Base-by-base conservation (phyloP, 169 alveolate species). In the Eimeria sp. region DNA sequence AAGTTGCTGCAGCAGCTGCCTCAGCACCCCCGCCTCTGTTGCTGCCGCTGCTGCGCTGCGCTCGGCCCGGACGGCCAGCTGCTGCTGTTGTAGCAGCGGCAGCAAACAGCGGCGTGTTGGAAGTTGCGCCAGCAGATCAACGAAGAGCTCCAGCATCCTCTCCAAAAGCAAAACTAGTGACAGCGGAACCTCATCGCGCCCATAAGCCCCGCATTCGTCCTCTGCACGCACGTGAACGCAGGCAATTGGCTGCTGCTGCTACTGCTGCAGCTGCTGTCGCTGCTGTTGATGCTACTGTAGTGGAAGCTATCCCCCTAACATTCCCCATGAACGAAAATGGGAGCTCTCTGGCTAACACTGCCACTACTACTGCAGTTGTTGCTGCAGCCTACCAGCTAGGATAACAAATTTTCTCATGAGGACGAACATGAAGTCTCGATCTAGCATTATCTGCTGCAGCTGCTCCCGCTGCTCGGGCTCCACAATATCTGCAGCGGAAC, bases 21-120 rank as follows among this genome's bases (percentile, higher is more conserved):
- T 61, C 89, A 5, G 73, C 30, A 54, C 61, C 16, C 61, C 61
- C 2, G 61, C 61, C 16, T 54, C 61, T 54, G 61, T 14, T 54
- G 61, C 61, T 54, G 61, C 61, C 16, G 61, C 61, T 54, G 61
- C 61, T 54, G 61, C 61, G 61, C 61, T 54, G 27, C 84, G 84
- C 54, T 80, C 84, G 57, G 95, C 76, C 18, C 95, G 76, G 11
- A 76, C 97, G 5, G 84, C 95, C 9, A 95, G 51, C 76, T 97
- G 98, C 96, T 82, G 73, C 95, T 76, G 95, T 73, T 63, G 82
- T 22, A 97, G 78, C 70, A 97, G 95, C 30, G 98, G 98, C 54
- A 96, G 94, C 83, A 97, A 72, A 73, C 89, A 93, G 27, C 96
- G 90, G 30, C 98, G 94, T 5, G 96, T 92, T 58, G 97, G 97